Evolutionary conservation across 331 rosid species (phyloP).

Genomic region (Spiraea crenata): DNA sequence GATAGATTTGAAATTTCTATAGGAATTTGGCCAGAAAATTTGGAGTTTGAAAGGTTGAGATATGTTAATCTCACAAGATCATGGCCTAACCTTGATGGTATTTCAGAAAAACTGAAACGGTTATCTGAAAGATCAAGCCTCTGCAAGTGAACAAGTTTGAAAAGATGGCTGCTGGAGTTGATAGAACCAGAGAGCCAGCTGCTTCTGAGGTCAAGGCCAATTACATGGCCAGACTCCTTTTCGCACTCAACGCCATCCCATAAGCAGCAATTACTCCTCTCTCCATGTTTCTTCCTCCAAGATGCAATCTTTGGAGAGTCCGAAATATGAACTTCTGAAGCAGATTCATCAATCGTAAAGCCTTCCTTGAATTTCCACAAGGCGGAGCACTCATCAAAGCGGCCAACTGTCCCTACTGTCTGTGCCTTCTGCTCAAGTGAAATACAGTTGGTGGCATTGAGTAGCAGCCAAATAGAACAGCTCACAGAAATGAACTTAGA

Average conservation of each 20-base stretch:
- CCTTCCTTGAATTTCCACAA: slow-evolving; percentile 23
- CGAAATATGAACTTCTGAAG: not conserved
- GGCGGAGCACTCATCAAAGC: not conserved
- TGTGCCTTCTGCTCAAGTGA: not conserved
- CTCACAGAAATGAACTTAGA: too few relatives aligned
- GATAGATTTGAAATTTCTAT: too few relatives aligned
- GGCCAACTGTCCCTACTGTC: not conserved
- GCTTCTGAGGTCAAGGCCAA: slow-evolving; percentile 16
- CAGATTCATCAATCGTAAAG: not conserved
- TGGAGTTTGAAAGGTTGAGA: slow-evolving; percentile 9
- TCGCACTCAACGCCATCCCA: slow-evolving; percentile 45
- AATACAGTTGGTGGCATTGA: not conserved
- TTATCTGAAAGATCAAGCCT: slow-evolving; percentile 25
- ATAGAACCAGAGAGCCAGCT: slow-evolving; percentile 17
- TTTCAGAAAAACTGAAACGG: slow-evolving; percentile 21
- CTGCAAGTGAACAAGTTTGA: slow-evolving; percentile 19
- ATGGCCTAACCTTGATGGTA: not conserved
- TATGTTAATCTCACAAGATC: not conserved
- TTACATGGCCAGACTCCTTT: slow-evolving; percentile 9
- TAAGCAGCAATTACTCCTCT: slow-evolving; percentile 29
- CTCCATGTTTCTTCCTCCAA: not conserved
- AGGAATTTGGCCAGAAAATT: too few relatives aligned
- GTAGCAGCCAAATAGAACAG: not conserved
- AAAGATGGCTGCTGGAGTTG: slow-evolving; percentile 14
- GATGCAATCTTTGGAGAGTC: too few relatives aligned